Conservation (phyloP, 305 asterid species). For the Fraxinus greggii region DNA sequence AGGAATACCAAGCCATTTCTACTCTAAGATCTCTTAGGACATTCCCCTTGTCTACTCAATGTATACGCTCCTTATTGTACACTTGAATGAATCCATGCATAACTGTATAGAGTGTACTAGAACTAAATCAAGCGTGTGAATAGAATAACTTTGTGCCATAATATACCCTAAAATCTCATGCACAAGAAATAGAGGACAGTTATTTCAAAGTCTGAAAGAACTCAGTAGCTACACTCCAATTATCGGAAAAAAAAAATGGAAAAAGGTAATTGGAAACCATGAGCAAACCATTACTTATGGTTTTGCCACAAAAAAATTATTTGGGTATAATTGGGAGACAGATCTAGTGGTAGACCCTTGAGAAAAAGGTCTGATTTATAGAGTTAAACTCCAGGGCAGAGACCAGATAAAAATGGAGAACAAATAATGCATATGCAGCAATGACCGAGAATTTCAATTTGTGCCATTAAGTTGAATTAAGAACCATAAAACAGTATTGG, state of each 20-base stretch:
- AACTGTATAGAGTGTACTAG: background rate
- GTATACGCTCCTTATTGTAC: background rate
- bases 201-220: background rate
- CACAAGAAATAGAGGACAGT: background rate
- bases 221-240: background rate
- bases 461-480: background rate
- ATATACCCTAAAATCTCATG: background rate
- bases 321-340: background rate
- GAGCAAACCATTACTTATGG: background rate
- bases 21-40: background rate
- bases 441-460: background rate
- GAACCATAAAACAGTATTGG: background rate
- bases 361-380: background rate
- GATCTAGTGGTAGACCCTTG: background rate
- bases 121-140: background rate
- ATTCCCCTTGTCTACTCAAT: background rate
- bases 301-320: background rate
- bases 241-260: background rate
- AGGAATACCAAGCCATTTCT: background rate
- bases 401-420: background rate
- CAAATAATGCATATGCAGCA: background rate
- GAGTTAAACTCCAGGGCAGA: background rate
- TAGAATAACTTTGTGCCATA: background rate
- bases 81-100: background rate
- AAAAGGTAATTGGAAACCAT: background rate